Conservation (phyloP, 257 asterid genomes). For the Apocynum venetum region DNA sequence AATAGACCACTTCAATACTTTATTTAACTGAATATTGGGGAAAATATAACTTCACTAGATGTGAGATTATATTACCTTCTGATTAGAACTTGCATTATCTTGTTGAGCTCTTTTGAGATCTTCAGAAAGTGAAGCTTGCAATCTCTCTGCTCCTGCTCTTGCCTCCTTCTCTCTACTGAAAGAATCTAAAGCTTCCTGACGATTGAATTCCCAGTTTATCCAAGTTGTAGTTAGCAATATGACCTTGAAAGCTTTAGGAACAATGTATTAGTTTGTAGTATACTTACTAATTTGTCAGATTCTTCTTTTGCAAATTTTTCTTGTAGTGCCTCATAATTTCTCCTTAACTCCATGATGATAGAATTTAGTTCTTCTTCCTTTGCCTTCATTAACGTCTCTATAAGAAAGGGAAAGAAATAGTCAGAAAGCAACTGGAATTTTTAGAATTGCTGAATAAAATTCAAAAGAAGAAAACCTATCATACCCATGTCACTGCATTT, state of each 20-base stretch:
- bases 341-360: slow-evolving; percentile 68
- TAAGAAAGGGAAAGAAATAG: slow-evolving; percentile 3
- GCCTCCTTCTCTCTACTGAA: slow-evolving; percentile 64
- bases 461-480: background rate
- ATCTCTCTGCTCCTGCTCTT: slow-evolving; percentile 61
- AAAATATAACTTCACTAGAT: background rate
- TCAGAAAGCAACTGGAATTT: background rate
- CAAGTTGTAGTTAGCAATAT: background rate
- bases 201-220: slow-evolving; percentile 12
- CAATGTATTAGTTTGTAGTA: background rate
- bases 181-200: slow-evolving; percentile 74
- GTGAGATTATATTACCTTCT: slow-evolving; percentile 42
- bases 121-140: slow-evolving; percentile 64
- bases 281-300: slow-evolving; percentile 58
- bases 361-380: slow-evolving; percentile 77
- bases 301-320: slow-evolving; percentile 69
- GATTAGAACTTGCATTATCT: slow-evolving; percentile 52
- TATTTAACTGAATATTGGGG: background rate
- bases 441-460: slow-evolving; percentile 4
- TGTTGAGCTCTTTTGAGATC: slow-evolving; percentile 69
- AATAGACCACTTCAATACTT: background rate
- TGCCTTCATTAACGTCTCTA: slow-evolving; percentile 69
- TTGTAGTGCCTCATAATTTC: slow-evolving; percentile 59
- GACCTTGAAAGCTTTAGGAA: background rate
- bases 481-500: slow-evolving; percentile 30